These are phyloP conservation scores for Sistotremastrum suecicum DNA, from an alignment of 768 basidiomycete species.

Conservation along the genomic window DNA sequence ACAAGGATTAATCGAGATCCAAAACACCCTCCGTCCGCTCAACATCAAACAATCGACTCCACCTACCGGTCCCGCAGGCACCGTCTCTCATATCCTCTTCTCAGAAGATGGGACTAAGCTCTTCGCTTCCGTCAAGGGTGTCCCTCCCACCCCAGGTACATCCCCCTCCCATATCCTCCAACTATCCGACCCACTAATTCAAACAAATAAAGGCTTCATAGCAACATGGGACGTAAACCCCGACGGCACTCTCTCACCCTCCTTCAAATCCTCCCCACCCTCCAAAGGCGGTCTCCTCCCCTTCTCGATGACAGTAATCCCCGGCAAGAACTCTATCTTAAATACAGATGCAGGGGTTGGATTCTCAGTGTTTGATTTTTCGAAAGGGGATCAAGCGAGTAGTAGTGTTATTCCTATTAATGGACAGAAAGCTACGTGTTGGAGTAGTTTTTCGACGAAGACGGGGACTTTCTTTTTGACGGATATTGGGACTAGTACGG, in stretches of 20 bases:
- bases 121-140: conserved; percentile 34
- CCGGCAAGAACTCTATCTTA: conserved; percentile 7
- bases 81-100: conserved; percentile 32
- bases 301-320: conserved; percentile 8
- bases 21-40: conserved; percentile 28
- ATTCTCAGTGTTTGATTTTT: conserved; percentile 7
- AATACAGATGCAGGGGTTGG: conserved; percentile 8
- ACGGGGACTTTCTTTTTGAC: conserved; percentile 32
- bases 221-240: conserved; percentile 5
- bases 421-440: conserved; percentile 29
- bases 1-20: conserved; percentile 24
- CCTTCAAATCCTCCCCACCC: conserved; percentile 5
- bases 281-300: conserved; percentile 7
- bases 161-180: too few relatives aligned
- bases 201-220: not conserved
- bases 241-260: conserved; percentile 6
- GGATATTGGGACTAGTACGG: conserved; percentile 21
- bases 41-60: conserved; percentile 37
- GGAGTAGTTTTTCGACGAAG: conserved; percentile 26
- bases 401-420: conserved; percentile 13
- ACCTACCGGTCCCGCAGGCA: conserved; percentile 32
- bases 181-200: too few relatives aligned
- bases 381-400: conserved; percentile 1
- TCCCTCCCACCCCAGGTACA: conserved; percentile 25
- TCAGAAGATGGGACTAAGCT: conserved; percentile 29